Evolutionary conservation across 2,329 filamentous ascomycete genomes (phyloP).

Genomic region (Fusarium pininemorale): DNA sequence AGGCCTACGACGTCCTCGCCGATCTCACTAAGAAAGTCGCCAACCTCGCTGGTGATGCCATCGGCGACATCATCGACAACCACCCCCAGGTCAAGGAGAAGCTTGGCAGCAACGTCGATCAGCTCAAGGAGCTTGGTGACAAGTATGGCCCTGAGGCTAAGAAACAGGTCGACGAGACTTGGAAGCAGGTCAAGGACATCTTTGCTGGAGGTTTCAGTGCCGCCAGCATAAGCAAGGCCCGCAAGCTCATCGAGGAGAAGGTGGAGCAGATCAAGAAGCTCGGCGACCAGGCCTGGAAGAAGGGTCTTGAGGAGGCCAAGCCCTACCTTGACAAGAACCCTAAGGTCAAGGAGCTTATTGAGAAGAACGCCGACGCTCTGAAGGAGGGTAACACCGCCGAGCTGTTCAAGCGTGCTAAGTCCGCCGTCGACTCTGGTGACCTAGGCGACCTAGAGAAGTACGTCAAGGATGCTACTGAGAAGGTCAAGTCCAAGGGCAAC

Average conservation of each 20-base stretch:
- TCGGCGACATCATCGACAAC: conserved; percentile 73
- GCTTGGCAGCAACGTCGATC: conserved; percentile 72
- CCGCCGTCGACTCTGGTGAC: conserved; percentile 69
- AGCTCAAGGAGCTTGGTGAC: conserved; percentile 75
- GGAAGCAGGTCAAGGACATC: conserved; percentile 71
- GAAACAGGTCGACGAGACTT: conserved; percentile 78
- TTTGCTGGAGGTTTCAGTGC: conserved; percentile 68
- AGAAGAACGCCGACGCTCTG: conserved; percentile 73
- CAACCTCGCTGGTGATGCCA: conserved; percentile 69
- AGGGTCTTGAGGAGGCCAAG: conserved; percentile 75
- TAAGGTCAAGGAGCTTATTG: conserved; percentile 76
- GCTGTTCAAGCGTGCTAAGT: conserved; percentile 69
- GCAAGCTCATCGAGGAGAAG: conserved; percentile 75
- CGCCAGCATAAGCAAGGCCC: conserved; percentile 62
- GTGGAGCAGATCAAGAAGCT: conserved; percentile 71
- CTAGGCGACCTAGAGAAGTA: conserved; percentile 54
- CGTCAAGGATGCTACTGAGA: conserved; percentile 44
- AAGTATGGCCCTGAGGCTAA: conserved; percentile 79
- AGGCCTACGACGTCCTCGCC: conserved; percentile 69
- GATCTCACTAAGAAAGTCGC: conserved; percentile 69
- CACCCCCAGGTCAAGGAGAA: conserved; percentile 79
- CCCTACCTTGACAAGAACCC: conserved; percentile 80
- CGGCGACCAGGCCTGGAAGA: conserved; percentile 77
- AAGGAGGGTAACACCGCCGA: conserved; percentile 73
- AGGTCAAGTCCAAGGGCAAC: conserved; percentile 58